phyloP scores from a whole-genome alignment of 495 filamentous ascomycete genomes.

The Penicillium diatomitis region DNA sequence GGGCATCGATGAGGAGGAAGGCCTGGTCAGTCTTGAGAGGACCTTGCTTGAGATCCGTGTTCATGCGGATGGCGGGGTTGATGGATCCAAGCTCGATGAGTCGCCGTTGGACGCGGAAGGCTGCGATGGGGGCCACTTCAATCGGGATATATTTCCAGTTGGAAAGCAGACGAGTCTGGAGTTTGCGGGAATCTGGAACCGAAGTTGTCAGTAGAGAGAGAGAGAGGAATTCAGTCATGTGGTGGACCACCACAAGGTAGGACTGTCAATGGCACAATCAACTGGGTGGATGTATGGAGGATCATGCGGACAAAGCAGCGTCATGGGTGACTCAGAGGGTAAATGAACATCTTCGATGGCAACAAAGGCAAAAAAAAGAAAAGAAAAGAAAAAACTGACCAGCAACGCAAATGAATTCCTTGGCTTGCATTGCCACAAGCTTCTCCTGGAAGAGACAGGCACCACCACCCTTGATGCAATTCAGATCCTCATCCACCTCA shows the following conservation, averaged over 20 bases:
- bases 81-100: constrained; percentile 62
- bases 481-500: constrained; percentile 90
- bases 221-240: constrained; percentile 1
- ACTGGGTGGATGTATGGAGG: no score
- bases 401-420: constrained; percentile 89
- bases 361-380: no score
- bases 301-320: no score
- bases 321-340: no score
- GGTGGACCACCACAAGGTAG: no score
- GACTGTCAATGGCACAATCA: no score
- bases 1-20: constrained; percentile 89
- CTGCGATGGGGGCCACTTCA: constrained; percentile 81
- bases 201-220: neutral
- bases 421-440: constrained; percentile 75
- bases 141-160: constrained; percentile 81
- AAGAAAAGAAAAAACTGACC: constrained; percentile 35
- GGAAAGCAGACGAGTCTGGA: constrained; percentile 65
- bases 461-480: constrained; percentile 95
- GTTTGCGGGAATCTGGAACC: constrained; percentile 70
- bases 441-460: constrained; percentile 98
- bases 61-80: constrained; percentile 58
- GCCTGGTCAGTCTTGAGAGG: constrained; percentile 88
- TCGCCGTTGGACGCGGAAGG: constrained; percentile 56
- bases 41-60: constrained; percentile 60
- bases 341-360: no score